Base-by-base conservation (phyloP, 768 basidiomycete genomes). In the Tulasnella sp. region DNA sequence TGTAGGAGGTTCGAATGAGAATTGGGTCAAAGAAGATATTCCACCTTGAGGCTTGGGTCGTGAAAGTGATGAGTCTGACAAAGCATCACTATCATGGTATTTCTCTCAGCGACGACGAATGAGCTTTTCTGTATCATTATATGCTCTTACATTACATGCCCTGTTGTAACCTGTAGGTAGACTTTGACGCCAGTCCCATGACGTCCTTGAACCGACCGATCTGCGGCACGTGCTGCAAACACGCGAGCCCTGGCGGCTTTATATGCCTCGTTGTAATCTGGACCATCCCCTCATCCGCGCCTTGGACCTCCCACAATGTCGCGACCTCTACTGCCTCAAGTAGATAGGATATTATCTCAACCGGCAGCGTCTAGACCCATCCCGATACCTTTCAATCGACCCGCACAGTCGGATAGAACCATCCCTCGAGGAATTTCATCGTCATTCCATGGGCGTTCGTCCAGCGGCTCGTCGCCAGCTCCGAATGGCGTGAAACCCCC, bases 1-100 rank as follows among this genome's bases (percentile, higher is more conserved):
- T 80, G 37, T 81, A 98, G 95, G 96, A 99, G 86, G 89, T 93
- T 48, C 91, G 98, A n/a, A 94, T 99, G 93, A 90, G 95, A n/a
- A 87, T 91, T 76, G 97, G 97, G 5, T 89, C 90, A 82, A 94
- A 94, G 84, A 92, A 98, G 85, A 98, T 99, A 74, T 99, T 92
- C 84, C 97, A 99, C 82, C 88, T 99, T 61, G 97, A 99, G 82
- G 96, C 97, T 23, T 99, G 95, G 92, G 94, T 96, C 3, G 93
- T 98, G 42, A 98, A 98, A 83, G 89, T 96, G 57, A 98, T 99
- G 97, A 93, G 90, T 82, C 80, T 95, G 78, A 92, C 94, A 81
- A 96, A 96, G 87, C 75, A 76, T 57, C 75, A 76, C 55, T 76
- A 55, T 32, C 61, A 76, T 32, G 75, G 75, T 32, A 61, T 76